Evolutionary conservation across 805 yeast species (phyloP).

Genomic region (Candida broadrunensis): DNA sequence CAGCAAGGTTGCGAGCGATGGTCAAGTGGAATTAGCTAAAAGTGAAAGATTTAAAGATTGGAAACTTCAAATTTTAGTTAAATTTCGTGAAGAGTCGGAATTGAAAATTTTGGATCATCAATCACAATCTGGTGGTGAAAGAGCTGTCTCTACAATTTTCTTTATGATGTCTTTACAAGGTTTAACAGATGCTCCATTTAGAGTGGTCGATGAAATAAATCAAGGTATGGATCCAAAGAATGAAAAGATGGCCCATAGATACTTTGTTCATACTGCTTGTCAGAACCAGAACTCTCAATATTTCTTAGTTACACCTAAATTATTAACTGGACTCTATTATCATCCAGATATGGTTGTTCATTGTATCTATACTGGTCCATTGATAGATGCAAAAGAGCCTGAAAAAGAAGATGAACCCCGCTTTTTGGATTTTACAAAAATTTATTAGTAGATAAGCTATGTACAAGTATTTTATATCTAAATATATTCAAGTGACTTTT

Average conservation of each 20-base stretch:
- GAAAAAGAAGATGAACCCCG: conserved; percentile 11
- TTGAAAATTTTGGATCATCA: conserved; percentile 74
- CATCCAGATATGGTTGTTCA: conserved; percentile 80
- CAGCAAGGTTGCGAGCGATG: conserved; percentile 77
- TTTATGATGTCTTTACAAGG: conserved; percentile 90
- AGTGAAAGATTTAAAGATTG: conserved; percentile 64
- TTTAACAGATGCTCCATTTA: conserved; percentile 80
- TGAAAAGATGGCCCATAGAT: conserved; percentile 80
- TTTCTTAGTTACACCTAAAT: conserved; percentile 89
- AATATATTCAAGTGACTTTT: conserved; percentile 8
- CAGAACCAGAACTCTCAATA: conserved; percentile 63
- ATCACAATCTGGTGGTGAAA: conserved; percentile 96
- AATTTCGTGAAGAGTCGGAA: conserved; percentile 77
- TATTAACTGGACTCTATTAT: conserved; percentile 73
- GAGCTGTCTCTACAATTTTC: conserved; percentile 91
- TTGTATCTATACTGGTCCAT: conserved; percentile 58
- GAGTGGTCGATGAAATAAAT: conserved; percentile 96
- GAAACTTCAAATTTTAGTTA: conserved; percentile 80
- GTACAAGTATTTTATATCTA: neutral
- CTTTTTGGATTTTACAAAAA: conserved; percentile 29
- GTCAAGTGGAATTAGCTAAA: conserved; percentile 65
- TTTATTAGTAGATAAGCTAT: conserved; percentile 1
- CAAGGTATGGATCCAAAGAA: conserved; percentile 98
- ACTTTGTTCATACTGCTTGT: conserved; percentile 85
- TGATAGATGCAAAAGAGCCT: conserved; percentile 18